A percentile compares a stretch with the other conserved stretches of the same genome.
Evolutionary conservation across 2,329 filamentous ascomycete species (phyloP).

Genomic region (Phaeoacremonium minimum): DNA sequence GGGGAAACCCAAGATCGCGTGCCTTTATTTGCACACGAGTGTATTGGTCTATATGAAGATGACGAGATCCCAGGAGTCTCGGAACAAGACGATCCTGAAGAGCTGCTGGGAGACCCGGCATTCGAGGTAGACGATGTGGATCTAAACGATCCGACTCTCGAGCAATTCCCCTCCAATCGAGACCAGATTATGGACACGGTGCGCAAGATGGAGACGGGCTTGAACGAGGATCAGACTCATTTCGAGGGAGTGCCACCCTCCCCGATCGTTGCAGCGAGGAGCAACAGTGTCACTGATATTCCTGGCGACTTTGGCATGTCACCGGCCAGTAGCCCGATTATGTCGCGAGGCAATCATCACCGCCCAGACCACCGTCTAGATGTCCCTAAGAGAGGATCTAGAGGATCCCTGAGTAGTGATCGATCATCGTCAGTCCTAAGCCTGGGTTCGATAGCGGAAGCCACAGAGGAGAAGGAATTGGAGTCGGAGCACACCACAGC

Average conservation of each 20-base stretch:
- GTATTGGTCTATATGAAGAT: constrained; percentile 33
- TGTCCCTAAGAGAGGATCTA: constrained; percentile 18
- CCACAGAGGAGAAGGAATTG: constrained; percentile 17
- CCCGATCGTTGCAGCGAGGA: constrained; percentile 26
- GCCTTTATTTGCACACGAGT: constrained; percentile 29
- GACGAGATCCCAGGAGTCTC: constrained; percentile 18
- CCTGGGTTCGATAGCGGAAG: constrained; percentile 42
- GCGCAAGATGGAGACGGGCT: constrained; percentile 39
- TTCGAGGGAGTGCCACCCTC: constrained; percentile 30
- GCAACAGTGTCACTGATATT: constrained; percentile 28
- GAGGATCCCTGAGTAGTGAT: constrained; percentile 19
- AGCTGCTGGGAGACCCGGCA: background rate
- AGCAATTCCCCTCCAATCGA: constrained; percentile 40
- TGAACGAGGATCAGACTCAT: constrained; percentile 31
- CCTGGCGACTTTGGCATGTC: constrained; percentile 28
- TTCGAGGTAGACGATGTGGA: constrained; percentile 25
- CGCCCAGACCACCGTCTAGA: background rate
- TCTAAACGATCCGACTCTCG: constrained; percentile 41
- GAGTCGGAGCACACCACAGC: constrained; percentile 6
- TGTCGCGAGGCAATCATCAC: constrained; percentile 11
- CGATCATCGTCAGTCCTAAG: constrained; percentile 29
- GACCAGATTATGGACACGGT: constrained; percentile 39
- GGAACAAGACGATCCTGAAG: constrained; percentile 18
- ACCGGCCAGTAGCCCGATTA: constrained; percentile 27
- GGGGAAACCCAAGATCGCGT: constrained; percentile 5